phyloP scores from a whole-genome alignment of 352 stramenopile species.

The Aphanomyces cochlioides region DNA sequence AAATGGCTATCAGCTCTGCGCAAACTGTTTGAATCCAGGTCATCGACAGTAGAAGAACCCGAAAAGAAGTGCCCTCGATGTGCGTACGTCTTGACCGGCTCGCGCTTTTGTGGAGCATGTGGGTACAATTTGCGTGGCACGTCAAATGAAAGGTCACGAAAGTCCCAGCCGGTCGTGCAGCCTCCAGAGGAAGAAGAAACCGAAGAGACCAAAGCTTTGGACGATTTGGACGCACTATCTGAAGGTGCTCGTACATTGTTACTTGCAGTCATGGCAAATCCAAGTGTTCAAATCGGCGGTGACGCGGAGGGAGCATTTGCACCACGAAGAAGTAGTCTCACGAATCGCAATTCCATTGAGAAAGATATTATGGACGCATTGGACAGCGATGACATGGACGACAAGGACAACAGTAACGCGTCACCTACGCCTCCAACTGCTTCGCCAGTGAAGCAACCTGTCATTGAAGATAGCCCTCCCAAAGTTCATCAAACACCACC shows the following conservation, averaged over 20 bases:
- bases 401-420: neutral
- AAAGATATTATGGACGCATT: constrained; percentile 12
- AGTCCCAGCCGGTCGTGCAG: constrained; percentile 3
- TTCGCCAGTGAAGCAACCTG: too few species aligned
- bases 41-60: constrained; percentile 56
- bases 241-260: constrained; percentile 79
- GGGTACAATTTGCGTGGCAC: constrained; percentile 83
- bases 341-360: constrained; percentile 2
- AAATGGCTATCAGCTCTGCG: constrained; percentile 86
- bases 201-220: constrained; percentile 73
- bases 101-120: constrained; percentile 83
- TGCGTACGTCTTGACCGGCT: constrained; percentile 77
- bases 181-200: constrained; percentile 39
- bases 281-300: constrained; percentile 68
- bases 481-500: too few species aligned
- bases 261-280: constrained; percentile 84
- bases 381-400: constrained; percentile 1
- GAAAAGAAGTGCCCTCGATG: constrained; percentile 83
- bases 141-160: constrained; percentile 47
- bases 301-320: constrained; percentile 52
- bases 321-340: constrained; percentile 36
- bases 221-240: constrained; percentile 82
- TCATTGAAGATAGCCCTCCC: too few species aligned
- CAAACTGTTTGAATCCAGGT: constrained; percentile 49
- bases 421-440: too few species aligned